A percentile compares a stretch with the other conserved stretches of the same genome.
These are phyloP conservation scores for Ophiorrhiza pumila DNA, from an alignment of 257 asterid genomes.

Conservation along the genomic window DNA sequence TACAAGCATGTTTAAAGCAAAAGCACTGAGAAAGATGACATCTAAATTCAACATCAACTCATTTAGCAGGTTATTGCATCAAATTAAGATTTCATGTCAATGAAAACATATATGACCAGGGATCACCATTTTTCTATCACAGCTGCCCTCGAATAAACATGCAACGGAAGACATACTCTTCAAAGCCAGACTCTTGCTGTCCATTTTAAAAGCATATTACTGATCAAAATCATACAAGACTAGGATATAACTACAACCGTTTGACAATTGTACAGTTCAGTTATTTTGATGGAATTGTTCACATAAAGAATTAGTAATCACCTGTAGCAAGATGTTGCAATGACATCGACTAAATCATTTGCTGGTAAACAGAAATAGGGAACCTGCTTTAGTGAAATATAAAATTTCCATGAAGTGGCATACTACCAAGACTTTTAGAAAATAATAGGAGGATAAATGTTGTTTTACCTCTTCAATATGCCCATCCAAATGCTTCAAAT, in stretches of 20 bases:
- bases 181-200: background rate
- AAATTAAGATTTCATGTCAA: background rate
- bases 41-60: background rate
- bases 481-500: constrained; percentile 96
- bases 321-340: constrained; percentile 99
- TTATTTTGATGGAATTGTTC: background rate
- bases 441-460: constrained; percentile 19
- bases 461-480: constrained; percentile 86
- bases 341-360: constrained; percentile 89
- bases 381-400: constrained; percentile 67
- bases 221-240: background rate
- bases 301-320: constrained; percentile 18
- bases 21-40: background rate
- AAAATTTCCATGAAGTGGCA: constrained; percentile 36
- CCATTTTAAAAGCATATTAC: background rate
- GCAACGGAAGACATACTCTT: background rate
- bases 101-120: background rate
- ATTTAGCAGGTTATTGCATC: background rate
- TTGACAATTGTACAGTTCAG: background rate
- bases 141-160: background rate
- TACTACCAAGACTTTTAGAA: constrained; percentile 19
- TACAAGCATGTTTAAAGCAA: constrained; percentile 1
- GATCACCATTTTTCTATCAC: background rate
- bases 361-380: constrained; percentile 99
- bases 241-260: too few relatives aligned